These are phyloP conservation scores for Angomonas deanei DNA, from an alignment of 208 protist genomes.

Conservation along the genomic window DNA sequence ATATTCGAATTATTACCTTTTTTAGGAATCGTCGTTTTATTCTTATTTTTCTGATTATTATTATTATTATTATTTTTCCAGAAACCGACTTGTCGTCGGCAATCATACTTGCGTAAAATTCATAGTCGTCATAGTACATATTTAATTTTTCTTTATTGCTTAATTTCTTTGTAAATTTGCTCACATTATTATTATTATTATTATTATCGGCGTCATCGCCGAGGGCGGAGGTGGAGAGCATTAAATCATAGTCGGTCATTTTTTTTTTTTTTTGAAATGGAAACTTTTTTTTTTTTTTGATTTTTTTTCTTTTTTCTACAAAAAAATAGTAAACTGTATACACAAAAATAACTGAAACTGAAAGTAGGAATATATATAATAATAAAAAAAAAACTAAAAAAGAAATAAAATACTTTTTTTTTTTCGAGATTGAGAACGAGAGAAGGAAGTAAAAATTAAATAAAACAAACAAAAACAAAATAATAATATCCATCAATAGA, in stretches of 20 bases:
- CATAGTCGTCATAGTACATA: background rate
- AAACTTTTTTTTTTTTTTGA: too few species aligned
- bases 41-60: too few species aligned
- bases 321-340: background rate
- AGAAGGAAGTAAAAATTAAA: too few species aligned
- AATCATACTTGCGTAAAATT: too few species aligned
- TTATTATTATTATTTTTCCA: too few species aligned
- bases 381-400: slow-evolving; percentile 6
- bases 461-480: slow-evolving; percentile 4
- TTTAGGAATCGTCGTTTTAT: too few species aligned
- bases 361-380: background rate
- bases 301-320: too few species aligned
- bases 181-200: slow-evolving; percentile 7
- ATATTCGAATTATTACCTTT: too few species aligned
- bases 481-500: background rate
- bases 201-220: background rate
- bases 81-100: too few species aligned
- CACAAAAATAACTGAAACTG: background rate
- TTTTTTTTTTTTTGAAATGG: too few species aligned
- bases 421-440: too few species aligned
- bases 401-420: slow-evolving; percentile 5
- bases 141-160: background rate
- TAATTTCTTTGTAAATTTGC: background rate
- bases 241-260: background rate
- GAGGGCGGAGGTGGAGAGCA: background rate